phyloP scores from a whole-genome alignment of 2,329 filamentous ascomycete species.

The Penicillium sp. region DNA sequence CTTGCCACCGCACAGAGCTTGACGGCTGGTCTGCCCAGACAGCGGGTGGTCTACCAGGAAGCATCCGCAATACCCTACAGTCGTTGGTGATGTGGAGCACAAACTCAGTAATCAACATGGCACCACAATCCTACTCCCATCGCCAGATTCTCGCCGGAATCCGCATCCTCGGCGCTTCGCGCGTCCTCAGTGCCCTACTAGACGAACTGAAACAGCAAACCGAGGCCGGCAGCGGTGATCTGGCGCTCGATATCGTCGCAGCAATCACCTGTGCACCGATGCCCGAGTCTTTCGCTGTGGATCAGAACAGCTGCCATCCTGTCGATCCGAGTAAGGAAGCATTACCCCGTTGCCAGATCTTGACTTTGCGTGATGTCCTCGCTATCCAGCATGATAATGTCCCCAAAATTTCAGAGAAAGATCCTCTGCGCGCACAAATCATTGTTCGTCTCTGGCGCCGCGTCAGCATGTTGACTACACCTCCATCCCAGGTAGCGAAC shows the following conservation, averaged over 20 bases:
- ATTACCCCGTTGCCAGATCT: conserved; percentile 32
- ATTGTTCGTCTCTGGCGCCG: conserved; percentile 48
- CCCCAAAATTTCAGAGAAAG: conserved; percentile 42
- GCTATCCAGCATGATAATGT: conserved; percentile 39
- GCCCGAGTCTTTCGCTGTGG: conserved; percentile 39
- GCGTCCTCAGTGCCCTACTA: conserved; percentile 39
- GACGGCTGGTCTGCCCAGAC: conserved; percentile 53
- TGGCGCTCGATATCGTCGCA: conserved; percentile 46
- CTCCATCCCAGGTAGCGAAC: conserved; percentile 40
- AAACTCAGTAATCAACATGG: conserved; percentile 51
- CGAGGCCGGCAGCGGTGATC: conserved; percentile 39
- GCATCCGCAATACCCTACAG: conserved; percentile 52
- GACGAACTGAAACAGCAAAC: conserved; percentile 46
- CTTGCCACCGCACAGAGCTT: conserved; percentile 49
- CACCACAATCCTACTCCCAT: conserved; percentile 57
- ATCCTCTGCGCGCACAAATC: conserved; percentile 45
- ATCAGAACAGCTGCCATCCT: conserved; percentile 38
- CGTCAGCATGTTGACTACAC: conserved; percentile 41
- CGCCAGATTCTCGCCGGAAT: conserved; percentile 50
- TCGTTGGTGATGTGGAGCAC: conserved; percentile 55
- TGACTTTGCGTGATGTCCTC: conserved; percentile 45
- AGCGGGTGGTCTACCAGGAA: conserved; percentile 47
- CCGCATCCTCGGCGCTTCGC: conserved; percentile 41
- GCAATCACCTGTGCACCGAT: conserved; percentile 45
- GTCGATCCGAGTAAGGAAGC: conserved; percentile 34